Evolutionary conservation across 208 protist species (phyloP), one percentile per base, ranked within the genome.

Genomic region (Leishmania tropica): DNA sequence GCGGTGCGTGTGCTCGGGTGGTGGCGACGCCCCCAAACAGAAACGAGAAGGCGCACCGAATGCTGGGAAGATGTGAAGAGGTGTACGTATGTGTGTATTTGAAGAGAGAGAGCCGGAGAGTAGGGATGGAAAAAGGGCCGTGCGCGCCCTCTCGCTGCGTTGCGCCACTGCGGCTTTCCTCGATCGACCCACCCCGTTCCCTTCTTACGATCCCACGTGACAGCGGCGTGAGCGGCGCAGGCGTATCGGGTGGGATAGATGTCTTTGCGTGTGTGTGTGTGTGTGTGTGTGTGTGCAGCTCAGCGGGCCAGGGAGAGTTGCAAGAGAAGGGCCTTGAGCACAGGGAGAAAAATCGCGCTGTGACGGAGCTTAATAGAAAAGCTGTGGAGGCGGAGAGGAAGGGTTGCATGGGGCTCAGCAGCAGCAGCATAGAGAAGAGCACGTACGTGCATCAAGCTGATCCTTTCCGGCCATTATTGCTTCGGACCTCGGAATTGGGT

Each of bases 11-110:
- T 21, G 51, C 51, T 54, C 51, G 51, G 15, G 51, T 54, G 51
- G 21, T 19, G 15, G 51, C 51, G 51, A 54, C 51, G 10, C 48
- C 48, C 48, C 13, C 11, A 6, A 53, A 17, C 13, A 15, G 13
- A 53, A 15, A 17, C 13, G 10, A 53, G 13, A 53, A 53, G 15
- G 51, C 15, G 10, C 51, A 54, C 13, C 51, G 51, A 15, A 54
- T 21, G 51, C 65, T 51, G 24, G 11, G 72, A 31, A 11, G 11
- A 13, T 19, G 47, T 76, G 47, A 42, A 42, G 40, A 42, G 1
- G 71, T 48, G 42, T 75, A 0, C 58, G n/a, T 75, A 7, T 42
- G 47, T 76, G 47, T 76, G 47, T 76, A 28, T 76, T 47, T 58
- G 70, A 3, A 42, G 1, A 19, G 15, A 54, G 40, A 42, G 40